Evolutionary conservation across 1,284 basidiomycete species (phyloP), one percentile per base, ranked within the genome.

Genomic region (Abortiporus biennis): DNA sequence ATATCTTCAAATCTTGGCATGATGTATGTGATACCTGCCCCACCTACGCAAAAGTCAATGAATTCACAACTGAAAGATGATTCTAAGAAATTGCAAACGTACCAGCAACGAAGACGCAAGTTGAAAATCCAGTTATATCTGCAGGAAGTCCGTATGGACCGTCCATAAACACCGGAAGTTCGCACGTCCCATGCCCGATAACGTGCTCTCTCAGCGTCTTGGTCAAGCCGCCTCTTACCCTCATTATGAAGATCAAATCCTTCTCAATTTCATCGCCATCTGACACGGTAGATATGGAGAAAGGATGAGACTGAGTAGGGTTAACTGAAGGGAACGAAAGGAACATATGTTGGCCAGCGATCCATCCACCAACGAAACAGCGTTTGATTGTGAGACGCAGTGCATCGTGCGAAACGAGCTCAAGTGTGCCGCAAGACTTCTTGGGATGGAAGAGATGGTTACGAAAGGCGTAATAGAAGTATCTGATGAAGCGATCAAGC

Each of bases 311-410:
- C 54, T 78, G 70, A 43, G 71, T 63, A 4, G 69, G 64, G 12
- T 66, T 55, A 3, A 54, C 53, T 3, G 71, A 49, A 1, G 77
- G 76, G 47, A 76, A 65, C 8, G 69, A 66, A 30, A 80, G 58
- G 53, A 71, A 78, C 3, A 66, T 70, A 47, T 71, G 72, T 54
- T 85, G 81, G 1, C 80, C 80, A 0, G 80, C 69, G 5, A 54
- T 57, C 80, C 80, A 85, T 17, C 63, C 51, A 16, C 54, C 44
- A 6, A 52, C 54, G 29, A 59, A 38, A 38, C 51, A 50, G 11
- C 65, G 56, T 24, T 44, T 49, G 12, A 69, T 49, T 2, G 62
- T 65, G 13, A 73, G 48, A 33, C 66, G 57, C 33, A 73, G 52
- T 1, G 68, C 64, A 51, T 70, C 66, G 16, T 53, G 48, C 31